Base-by-base conservation (phyloP, 176 grass and related monocot genomes). In the Carex scoparia region DNA sequence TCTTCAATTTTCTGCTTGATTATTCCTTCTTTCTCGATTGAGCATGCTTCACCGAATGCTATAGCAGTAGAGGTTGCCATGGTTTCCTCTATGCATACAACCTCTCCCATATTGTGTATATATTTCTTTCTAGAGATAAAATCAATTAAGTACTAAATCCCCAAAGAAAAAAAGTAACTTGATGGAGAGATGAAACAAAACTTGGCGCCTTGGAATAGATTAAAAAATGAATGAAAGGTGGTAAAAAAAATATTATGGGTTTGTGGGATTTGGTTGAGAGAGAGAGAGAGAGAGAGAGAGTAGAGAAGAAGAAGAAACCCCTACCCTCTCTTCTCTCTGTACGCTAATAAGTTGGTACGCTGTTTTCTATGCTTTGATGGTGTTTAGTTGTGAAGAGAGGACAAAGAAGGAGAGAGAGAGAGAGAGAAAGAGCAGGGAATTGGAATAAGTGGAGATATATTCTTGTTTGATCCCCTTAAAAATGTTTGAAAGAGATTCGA, bases 381-480 rank as follows among this genome's bases (percentile, higher is more conserved):
- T 89, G 46, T 89, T 87, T 86, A 18, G 66, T 23, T 85, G 42
- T 86, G 30, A 56, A 68, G 51, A 42, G 19, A 67, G 23, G 19
- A 49, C 11, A 32, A 10, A 33, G 35, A 68, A 40, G 44, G 35
- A 35, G 33, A 12, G n/a, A 48, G 10, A 32, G 7, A 33, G 35
- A 68, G 40, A 35, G 35, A 46, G 46, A 19, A 10, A 62, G 61
- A 13, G n/a, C 19, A 64, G 1, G 48, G 64, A 32, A 35, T 59
- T 67, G 85, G 37, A 59, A 67, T 85, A 61, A 80, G 49, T 14
- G 3, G 56, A 35, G 80, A 85, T 87, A 91, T 94, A 92, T 92
- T 92, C 88, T 73, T 19, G 28, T 79, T 91, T 61, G 92, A 90
- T 94, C 16, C 89, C 79, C 86, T 64, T 86, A 59, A 54, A 69